A percentile compares a stretch with the other conserved stretches of the same genome.
Conservation (phyloP, 495 filamentous ascomycete genomes). For the Daldinia grandis region DNA sequence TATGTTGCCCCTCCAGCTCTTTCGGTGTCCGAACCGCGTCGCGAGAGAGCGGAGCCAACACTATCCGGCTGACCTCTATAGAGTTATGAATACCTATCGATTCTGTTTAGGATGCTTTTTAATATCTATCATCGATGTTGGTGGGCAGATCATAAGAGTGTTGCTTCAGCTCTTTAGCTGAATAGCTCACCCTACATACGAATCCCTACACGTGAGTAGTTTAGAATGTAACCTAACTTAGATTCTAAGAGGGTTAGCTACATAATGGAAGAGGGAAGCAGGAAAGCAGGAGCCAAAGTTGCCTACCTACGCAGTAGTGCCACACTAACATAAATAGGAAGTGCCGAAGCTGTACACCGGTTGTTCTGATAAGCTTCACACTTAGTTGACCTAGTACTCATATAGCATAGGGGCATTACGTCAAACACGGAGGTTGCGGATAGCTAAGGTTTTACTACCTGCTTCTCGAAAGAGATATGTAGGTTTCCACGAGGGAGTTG, state of each 20-base stretch:
- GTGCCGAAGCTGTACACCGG: not conserved
- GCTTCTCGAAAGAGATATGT: not conserved
- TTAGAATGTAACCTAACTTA: not conserved
- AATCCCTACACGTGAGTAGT: too few relatives aligned
- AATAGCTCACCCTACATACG: too few relatives aligned
- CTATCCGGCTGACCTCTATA: not conserved
- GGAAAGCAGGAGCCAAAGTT: not conserved
- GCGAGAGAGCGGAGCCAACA: constrained; percentile 13
- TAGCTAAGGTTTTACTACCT: not conserved
- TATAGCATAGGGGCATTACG: not conserved
- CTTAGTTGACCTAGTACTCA: not conserved
- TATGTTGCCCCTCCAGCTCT: not conserved
- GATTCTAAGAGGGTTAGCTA: not conserved
- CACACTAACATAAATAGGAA: not conserved
- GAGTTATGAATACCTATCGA: not conserved
- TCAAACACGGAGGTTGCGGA: not conserved
- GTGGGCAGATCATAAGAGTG: not conserved
- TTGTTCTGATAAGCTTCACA: not conserved
- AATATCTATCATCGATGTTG: not conserved
- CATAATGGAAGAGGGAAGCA: not conserved
- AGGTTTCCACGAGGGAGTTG: not conserved
- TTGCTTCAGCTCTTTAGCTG: not conserved
- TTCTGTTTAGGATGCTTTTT: not conserved
- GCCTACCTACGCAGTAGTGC: not conserved
- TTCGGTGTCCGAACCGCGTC: constrained; percentile 16